Evolutionary conservation across 2,329 filamentous ascomycete species (phyloP).

Genomic region (Rasamsonia emersonii): DNA sequence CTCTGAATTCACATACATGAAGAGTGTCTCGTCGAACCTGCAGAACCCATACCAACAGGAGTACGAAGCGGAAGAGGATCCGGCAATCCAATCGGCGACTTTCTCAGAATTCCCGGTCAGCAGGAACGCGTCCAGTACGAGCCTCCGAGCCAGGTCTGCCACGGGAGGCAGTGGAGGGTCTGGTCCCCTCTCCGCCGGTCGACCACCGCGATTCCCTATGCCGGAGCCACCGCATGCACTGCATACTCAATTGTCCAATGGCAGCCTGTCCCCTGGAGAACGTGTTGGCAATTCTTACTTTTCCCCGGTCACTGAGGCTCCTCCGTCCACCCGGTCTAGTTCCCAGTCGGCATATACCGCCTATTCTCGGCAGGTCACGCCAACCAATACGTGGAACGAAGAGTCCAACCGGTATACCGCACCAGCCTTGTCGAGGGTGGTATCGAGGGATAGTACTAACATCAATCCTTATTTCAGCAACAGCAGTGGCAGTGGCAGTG

Average conservation of each 20-base stretch:
- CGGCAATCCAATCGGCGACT: slow-evolving; percentile 25
- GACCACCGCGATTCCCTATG: slow-evolving; percentile 59
- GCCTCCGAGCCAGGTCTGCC: slow-evolving; percentile 64
- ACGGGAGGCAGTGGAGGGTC: slow-evolving; percentile 52
- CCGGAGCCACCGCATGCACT: slow-evolving; percentile 58
- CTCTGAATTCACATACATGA: slow-evolving; percentile 75
- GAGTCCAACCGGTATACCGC: slow-evolving; percentile 76
- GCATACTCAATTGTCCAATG: slow-evolving; percentile 50
- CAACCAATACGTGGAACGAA: slow-evolving; percentile 62
- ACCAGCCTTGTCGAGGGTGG: slow-evolving; percentile 71
- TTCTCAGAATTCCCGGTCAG: slow-evolving; percentile 47
- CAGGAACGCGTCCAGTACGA: slow-evolving; percentile 65
- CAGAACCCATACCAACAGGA: slow-evolving; percentile 73
- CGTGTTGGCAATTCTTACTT: slow-evolving; percentile 79
- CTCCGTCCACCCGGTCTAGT: slow-evolving; percentile 47
- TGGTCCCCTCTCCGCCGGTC: slow-evolving; percentile 35
- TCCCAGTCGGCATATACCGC: slow-evolving; percentile 58
- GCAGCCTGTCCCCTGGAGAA: slow-evolving; percentile 51
- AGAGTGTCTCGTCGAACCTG: slow-evolving; percentile 54
- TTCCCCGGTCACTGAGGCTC: slow-evolving; percentile 66
- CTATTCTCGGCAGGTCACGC: slow-evolving; percentile 66
- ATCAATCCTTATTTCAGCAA: slow-evolving; percentile 55
- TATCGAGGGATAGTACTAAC: slow-evolving; percentile 67
- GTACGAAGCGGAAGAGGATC: slow-evolving; percentile 47
- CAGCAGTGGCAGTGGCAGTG: slow-evolving; percentile 15